Conservation (phyloP, 257 asterid species). For the Capsicum rhomboideum region DNA sequence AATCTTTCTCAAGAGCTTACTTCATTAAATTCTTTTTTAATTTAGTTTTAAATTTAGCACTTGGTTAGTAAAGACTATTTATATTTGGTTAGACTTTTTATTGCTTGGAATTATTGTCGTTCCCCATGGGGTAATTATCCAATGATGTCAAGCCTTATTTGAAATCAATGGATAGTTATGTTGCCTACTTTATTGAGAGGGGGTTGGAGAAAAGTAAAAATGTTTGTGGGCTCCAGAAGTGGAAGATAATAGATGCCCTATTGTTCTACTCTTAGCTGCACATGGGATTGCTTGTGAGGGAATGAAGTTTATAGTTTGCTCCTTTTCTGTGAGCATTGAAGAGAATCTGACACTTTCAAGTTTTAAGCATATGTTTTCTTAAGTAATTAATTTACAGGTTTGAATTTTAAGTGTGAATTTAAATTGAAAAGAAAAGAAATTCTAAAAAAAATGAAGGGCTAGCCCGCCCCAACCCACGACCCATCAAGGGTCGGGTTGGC, state of each 20-base stretch:
- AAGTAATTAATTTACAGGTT: too few relatives aligned
- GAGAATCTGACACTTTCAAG: conserved; percentile 48
- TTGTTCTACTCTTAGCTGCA: conserved; percentile 20
- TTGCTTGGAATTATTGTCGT: conserved; percentile 15
- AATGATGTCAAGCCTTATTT: conserved; percentile 18
- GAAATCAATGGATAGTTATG: conserved; percentile 26
- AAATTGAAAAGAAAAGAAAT: too few relatives aligned
- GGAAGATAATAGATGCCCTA: conserved; percentile 39
- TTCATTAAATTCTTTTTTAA: too few relatives aligned
- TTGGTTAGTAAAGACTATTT: too few relatives aligned
- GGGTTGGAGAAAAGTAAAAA: conserved; percentile 20
- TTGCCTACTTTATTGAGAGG: conserved; percentile 22
- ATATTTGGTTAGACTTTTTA: too few relatives aligned
- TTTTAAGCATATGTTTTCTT: too few relatives aligned
- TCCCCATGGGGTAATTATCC: conserved; percentile 17
- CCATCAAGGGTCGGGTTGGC: too few relatives aligned
- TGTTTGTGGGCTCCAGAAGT: conserved; percentile 24
- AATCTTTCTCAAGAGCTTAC: too few relatives aligned
- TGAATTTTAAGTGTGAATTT: too few relatives aligned
- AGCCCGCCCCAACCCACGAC: too few relatives aligned
- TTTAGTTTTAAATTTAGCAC: too few relatives aligned
- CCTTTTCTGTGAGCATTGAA: conserved; percentile 37
- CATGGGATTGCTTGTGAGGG: conserved; percentile 26
- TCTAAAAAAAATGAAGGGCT: too few relatives aligned
- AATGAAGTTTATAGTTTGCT: conserved; percentile 17